Conservation (phyloP, 1,284 basidiomycete genomes). For the Ceratobasidium theobromae region DNA sequence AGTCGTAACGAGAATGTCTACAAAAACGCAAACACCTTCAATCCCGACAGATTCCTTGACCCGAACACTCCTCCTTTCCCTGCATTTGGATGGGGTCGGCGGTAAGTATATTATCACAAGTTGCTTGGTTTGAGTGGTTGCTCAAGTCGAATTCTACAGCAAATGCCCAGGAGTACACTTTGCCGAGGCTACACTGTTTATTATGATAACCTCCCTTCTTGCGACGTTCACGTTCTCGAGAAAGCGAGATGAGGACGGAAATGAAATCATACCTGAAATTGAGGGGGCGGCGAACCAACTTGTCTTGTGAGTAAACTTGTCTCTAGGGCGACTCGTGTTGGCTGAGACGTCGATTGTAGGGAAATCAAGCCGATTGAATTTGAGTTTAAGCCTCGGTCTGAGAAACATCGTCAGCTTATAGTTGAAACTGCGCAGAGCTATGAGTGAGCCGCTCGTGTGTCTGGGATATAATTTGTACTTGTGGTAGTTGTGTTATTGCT, state of each 20-base stretch:
- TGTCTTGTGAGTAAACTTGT: constrained; percentile 18
- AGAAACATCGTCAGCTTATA: not conserved
- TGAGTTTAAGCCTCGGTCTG: constrained; percentile 1
- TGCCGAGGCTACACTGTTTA: not conserved
- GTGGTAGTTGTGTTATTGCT: too few relatives aligned
- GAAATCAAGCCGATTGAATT: constrained; percentile 1
- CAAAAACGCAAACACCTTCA: not conserved
- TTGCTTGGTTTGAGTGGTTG: too few relatives aligned
- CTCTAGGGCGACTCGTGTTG: not conserved
- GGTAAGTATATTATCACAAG: too few relatives aligned
- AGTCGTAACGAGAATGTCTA: constrained; percentile 2
- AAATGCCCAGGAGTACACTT: too few relatives aligned
- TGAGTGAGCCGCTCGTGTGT: too few relatives aligned
- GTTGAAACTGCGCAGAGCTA: not conserved
- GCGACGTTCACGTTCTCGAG: constrained; percentile 1
- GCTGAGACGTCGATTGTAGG: not conserved
- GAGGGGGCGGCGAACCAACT: not conserved
- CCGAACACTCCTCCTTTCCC: not conserved
- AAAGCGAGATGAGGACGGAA: not conserved
- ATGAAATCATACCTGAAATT: not conserved
- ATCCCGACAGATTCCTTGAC: not conserved
- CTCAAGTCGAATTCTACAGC: too few relatives aligned
- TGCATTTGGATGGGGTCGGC: not conserved
- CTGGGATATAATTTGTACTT: too few relatives aligned
- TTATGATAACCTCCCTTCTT: not conserved